phyloP scores from a whole-genome alignment of 148 eudicot genomes.

The Arbutus unedo region DNA sequence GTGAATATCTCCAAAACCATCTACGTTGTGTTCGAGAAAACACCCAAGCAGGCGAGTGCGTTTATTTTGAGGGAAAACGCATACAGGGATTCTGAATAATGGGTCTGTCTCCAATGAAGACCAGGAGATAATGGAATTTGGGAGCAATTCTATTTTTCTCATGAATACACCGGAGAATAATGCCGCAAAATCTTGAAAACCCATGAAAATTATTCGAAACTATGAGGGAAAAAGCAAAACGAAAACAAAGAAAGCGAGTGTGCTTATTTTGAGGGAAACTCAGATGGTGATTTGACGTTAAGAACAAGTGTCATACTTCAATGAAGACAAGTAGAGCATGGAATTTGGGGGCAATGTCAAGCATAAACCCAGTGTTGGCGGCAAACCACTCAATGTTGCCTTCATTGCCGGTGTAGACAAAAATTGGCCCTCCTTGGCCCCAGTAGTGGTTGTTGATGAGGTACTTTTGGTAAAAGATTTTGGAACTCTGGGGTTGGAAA shows the following conservation, averaged over 20 bases:
- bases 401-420: slow-evolving; percentile 49
- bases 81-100: no score
- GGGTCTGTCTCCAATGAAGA: neutral
- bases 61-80: no score
- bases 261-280: neutral
- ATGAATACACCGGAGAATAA: neutral
- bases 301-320: slow-evolving; percentile 27
- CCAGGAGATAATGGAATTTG: neutral
- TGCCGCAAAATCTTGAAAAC: neutral
- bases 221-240: neutral
- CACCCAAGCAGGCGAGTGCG: no score
- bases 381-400: slow-evolving; percentile 50
- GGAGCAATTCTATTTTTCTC: neutral
- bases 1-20: no score
- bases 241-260: neutral
- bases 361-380: slow-evolving; percentile 41
- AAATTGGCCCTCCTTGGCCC: slow-evolving; percentile 41
- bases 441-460: slow-evolving; percentile 34
- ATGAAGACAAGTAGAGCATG: slow-evolving; percentile 44
- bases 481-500: slow-evolving; percentile 34
- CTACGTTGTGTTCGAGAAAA: no score
- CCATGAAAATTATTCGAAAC: neutral
- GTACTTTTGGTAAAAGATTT: slow-evolving; percentile 45
- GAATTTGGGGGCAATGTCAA: slow-evolving; percentile 51
- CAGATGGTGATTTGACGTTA: neutral